These are phyloP conservation scores for Aspergillus latus DNA, from an alignment of 2,329 filamentous ascomycete species.

Conservation along the genomic window DNA sequence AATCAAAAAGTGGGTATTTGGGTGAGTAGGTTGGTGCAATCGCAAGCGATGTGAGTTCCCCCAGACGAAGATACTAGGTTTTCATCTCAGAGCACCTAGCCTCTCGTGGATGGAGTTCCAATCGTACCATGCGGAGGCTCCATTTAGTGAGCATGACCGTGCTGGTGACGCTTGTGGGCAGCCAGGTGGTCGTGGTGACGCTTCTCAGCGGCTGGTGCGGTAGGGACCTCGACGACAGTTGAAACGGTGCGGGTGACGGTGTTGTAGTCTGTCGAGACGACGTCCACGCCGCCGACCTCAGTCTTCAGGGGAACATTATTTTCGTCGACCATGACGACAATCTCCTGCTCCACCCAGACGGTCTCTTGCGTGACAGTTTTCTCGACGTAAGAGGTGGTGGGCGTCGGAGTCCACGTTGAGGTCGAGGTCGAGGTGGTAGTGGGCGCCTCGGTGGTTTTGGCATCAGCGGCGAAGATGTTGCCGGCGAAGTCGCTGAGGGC, in stretches of 20 bases:
- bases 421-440: constrained; percentile 13
- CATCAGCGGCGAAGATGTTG: constrained; percentile 8
- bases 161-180: constrained; percentile 27
- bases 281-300: constrained; percentile 22
- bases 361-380: constrained; percentile 28
- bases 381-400: constrained; percentile 26
- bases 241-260: constrained; percentile 26
- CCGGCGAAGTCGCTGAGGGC: constrained; percentile 11
- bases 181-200: constrained; percentile 19
- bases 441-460: not conserved
- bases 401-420: constrained; percentile 25
- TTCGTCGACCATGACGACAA: constrained; percentile 30
- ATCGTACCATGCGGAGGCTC: constrained; percentile 1
- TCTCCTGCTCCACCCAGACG: constrained; percentile 32
- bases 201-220: constrained; percentile 19
- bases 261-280: constrained; percentile 26
- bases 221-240: constrained; percentile 25
- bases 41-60: not conserved
- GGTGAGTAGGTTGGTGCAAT: not conserved
- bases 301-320: constrained; percentile 28
- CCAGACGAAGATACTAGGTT: not conserved
- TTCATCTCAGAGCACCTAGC: constrained; percentile 8
- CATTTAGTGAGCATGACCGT: constrained; percentile 22
- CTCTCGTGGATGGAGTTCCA: constrained; percentile 2
- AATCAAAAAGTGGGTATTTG: constrained; percentile 2